A percentile compares a stretch with the other conserved stretches of the same genome.
Evolutionary conservation across 2,329 filamentous ascomycete species (phyloP).

Genomic region (Colletotrichum sp.): DNA sequence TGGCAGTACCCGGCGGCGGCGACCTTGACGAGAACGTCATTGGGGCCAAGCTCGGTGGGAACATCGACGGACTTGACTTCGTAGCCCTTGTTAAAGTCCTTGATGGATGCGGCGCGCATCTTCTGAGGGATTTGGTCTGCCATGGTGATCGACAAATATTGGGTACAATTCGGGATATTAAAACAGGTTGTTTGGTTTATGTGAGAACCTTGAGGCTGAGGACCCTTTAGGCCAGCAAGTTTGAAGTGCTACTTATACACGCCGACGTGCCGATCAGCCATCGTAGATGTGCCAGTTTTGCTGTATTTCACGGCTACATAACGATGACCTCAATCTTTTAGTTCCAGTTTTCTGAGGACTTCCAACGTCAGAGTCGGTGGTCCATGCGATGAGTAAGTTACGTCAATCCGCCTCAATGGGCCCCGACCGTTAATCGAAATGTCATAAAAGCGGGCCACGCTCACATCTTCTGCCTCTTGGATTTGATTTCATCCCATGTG

Average conservation of each 20-base stretch:
- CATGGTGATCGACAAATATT: not conserved
- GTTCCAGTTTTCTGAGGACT: not conserved
- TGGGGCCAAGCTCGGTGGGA: constrained; percentile 15
- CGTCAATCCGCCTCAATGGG: not conserved
- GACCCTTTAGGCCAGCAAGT: not conserved
- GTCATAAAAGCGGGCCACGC: constrained; percentile 12
- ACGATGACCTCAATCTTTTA: not conserved
- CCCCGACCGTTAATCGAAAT: not conserved
- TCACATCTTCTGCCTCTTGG: not conserved
- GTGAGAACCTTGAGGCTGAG: not conserved
- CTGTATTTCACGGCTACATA: not conserved
- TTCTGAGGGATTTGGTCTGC: constrained; percentile 23
- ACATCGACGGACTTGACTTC: constrained; percentile 20
- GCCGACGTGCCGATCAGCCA: not conserved
- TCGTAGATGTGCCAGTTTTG: not conserved
- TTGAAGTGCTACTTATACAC: not conserved
- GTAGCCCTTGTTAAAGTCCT: constrained; percentile 15
- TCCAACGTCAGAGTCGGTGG: not conserved
- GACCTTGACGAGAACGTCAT: constrained; percentile 24
- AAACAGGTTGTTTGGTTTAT: not conserved
- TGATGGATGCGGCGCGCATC: constrained; percentile 36
- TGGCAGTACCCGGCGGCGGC: constrained; percentile 24
- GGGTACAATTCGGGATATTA: not conserved
- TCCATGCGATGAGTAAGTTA: not conserved
- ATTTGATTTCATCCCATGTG: not conserved